These are phyloP conservation scores for Talaromyces ruber DNA, from an alignment of 495 filamentous ascomycete species.

Conservation along the genomic window DNA sequence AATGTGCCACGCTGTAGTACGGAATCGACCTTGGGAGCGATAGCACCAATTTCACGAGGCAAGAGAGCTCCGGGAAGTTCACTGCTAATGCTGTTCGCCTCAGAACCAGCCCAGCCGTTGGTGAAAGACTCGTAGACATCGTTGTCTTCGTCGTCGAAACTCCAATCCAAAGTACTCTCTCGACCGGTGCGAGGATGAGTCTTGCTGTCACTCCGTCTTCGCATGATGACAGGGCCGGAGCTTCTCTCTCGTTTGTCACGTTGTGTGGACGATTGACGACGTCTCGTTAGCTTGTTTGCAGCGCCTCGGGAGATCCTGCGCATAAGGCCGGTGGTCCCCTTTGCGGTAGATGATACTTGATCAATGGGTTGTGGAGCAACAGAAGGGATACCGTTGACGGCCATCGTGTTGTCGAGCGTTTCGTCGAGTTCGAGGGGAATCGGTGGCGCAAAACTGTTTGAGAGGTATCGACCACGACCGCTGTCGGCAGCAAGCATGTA, in stretches of 20 bases:
- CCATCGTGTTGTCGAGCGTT: conserved; percentile 30
- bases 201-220: conserved; percentile 81
- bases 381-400: conserved; percentile 20
- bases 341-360: conserved; percentile 16
- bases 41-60: conserved; percentile 28
- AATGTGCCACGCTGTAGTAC: conserved; percentile 65
- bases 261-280: conserved; percentile 65
- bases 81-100: conserved; percentile 30
- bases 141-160: conserved; percentile 55
- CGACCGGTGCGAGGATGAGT: conserved; percentile 49
- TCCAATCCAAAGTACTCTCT: conserved; percentile 40
- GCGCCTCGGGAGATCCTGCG: conserved; percentile 59
- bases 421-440: conserved; percentile 47
- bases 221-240: conserved; percentile 78
- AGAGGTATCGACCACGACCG: conserved; percentile 31
- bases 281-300: conserved; percentile 49
- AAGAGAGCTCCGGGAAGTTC: conserved; percentile 20
- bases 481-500: conserved; percentile 43
- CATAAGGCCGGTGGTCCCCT: conserved; percentile 54
- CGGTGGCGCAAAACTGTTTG: conserved; percentile 25
- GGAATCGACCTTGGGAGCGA: conserved; percentile 63
- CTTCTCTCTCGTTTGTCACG: conserved; percentile 73
- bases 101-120: conserved; percentile 16
- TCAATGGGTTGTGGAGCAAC: background rate
- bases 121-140: conserved; percentile 38